Evolutionary conservation across 2,329 filamentous ascomycete genomes (phyloP).

Genomic region (Exophiala xenobiotica): DNA sequence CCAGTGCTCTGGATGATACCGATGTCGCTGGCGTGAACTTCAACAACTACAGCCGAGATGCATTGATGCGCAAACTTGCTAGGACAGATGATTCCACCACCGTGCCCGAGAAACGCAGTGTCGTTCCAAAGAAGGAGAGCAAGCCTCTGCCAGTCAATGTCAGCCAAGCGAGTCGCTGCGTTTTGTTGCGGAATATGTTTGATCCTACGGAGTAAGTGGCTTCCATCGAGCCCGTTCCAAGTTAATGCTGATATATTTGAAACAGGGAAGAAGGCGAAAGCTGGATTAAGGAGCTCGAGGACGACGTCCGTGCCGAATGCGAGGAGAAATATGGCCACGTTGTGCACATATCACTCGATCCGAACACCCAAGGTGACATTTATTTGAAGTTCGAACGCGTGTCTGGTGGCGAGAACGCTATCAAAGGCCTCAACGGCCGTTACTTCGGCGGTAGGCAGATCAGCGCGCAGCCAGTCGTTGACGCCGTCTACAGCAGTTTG

Average conservation of each 20-base stretch:
- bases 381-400: constrained; percentile 98
- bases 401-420: constrained; percentile 92
- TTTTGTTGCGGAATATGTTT: constrained; percentile 94
- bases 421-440: constrained; percentile 94
- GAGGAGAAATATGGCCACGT: constrained; percentile 95
- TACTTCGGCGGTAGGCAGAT: constrained; percentile 94
- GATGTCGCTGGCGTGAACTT: constrained; percentile 98
- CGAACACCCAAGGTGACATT: constrained; percentile 91
- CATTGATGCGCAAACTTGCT: constrained; percentile 97
- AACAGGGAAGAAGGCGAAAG: constrained; percentile 76
- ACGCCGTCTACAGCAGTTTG: constrained; percentile 97
- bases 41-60: constrained; percentile 98
- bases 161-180: constrained; percentile 88
- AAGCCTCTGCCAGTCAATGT: constrained; percentile 81
- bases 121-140: constrained; percentile 75
- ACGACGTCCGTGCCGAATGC: constrained; percentile 89
- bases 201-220: constrained; percentile 79
- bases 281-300: constrained; percentile 92
- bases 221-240: no score
- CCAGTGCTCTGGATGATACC: constrained; percentile 93
- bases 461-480: constrained; percentile 91
- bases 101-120: constrained; percentile 64
- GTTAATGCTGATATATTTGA: constrained; percentile 36
- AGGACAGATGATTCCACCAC: constrained; percentile 79
- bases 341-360: constrained; percentile 93